A percentile compares a stretch with the other conserved stretches of the same genome.
Conservation (phyloP, 306 rosid genomes). For the Carpinus fangiana region DNA sequence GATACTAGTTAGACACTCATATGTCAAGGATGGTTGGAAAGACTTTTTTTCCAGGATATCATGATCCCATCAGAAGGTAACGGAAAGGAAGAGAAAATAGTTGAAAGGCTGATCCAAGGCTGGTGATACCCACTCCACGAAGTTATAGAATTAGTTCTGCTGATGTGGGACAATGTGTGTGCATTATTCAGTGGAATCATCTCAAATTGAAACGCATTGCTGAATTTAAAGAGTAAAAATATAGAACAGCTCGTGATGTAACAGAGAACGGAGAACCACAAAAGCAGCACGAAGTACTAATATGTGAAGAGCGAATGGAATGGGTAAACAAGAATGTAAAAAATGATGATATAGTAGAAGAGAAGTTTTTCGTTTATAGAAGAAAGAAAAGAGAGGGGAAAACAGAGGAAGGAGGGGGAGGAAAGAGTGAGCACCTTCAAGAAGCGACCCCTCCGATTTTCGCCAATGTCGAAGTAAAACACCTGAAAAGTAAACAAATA, state of each 20-base stretch:
- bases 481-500: conserved; percentile 41
- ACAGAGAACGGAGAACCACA: background rate
- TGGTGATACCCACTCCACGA: background rate
- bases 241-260: background rate
- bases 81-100: background rate
- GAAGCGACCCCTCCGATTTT: conserved; percentile 98
- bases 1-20: background rate
- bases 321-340: background rate
- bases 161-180: background rate
- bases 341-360: background rate
- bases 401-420: background rate
- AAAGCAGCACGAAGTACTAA: background rate
- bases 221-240: background rate
- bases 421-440: conserved; percentile 61
- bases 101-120: background rate
- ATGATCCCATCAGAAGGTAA: background rate
- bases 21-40: background rate
- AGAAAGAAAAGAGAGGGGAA: background rate
- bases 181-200: background rate
- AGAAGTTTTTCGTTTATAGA: too few species aligned
- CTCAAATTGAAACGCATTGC: background rate
- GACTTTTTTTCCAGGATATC: background rate
- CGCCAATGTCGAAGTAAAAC: conserved; percentile 98
- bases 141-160: background rate
- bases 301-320: background rate